Evolutionary conservation across 2,329 filamentous ascomycete genomes (phyloP).

Genomic region (Xylaria multiplex): DNA sequence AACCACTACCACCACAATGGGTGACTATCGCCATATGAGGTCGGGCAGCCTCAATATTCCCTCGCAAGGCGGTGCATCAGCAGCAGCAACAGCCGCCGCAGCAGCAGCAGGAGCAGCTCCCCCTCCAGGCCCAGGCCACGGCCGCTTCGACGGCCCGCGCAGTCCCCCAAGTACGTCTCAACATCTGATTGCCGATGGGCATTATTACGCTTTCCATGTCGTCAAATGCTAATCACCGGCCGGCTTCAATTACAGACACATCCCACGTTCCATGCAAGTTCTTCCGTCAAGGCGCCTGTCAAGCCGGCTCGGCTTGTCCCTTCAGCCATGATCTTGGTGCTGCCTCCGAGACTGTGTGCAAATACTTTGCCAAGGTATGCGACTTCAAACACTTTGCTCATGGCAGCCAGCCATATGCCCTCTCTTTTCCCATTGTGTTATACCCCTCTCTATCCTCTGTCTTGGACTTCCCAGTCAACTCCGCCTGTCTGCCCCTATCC

Average conservation of each 20-base stretch:
- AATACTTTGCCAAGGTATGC: constrained; percentile 96
- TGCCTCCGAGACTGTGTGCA: constrained; percentile 89
- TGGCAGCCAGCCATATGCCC: neutral
- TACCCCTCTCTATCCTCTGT: neutral
- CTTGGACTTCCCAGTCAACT: neutral
- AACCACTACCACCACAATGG: constrained; percentile 48
- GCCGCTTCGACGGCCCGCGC: constrained; percentile 67
- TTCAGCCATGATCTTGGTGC: constrained; percentile 93
- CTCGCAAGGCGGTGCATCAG: constrained; percentile 51
- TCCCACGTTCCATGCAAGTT: constrained; percentile 99
- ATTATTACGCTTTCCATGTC: neutral
- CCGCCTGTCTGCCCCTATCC: neutral
- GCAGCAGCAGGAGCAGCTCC: constrained; percentile 48
- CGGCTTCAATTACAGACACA: constrained; percentile 70
- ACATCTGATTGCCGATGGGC: neutral
- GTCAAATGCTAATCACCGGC: constrained; percentile 24
- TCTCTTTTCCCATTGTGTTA: neutral
- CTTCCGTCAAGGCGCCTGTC: constrained; percentile 94
- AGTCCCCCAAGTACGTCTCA: constrained; percentile 70
- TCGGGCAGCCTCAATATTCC: constrained; percentile 67
- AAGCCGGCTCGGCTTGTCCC: constrained; percentile 94
- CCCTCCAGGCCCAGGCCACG: constrained; percentile 39
- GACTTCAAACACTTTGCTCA: constrained; percentile 5
- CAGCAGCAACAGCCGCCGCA: constrained; percentile 45
- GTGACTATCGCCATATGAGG: constrained; percentile 67